Conservation (phyloP, 768 basidiomycete genomes). For the Scleroderma bovista region DNA sequence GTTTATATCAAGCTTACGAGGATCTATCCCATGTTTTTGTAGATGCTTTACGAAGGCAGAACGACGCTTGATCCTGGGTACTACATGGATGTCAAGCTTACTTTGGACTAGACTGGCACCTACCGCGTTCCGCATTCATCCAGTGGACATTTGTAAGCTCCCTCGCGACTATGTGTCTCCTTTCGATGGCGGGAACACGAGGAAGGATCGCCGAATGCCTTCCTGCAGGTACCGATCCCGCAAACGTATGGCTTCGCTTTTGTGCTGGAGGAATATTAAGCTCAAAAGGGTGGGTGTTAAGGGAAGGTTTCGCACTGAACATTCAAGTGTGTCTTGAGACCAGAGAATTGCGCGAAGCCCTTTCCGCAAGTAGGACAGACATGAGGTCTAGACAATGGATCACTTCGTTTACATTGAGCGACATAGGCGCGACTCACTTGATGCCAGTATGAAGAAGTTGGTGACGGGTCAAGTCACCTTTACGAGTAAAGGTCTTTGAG, state of each 20-base stretch:
- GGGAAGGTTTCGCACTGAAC: constrained; percentile 47
- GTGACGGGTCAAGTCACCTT: constrained; percentile 60
- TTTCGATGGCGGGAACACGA: constrained; percentile 60
- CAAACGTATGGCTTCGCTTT: constrained; percentile 49
- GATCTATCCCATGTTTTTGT: constrained; percentile 40
- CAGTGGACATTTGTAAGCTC: constrained; percentile 42
- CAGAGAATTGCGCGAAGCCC: constrained; percentile 53
- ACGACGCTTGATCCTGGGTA: constrained; percentile 55
- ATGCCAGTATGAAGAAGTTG: constrained; percentile 41
- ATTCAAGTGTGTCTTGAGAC: constrained; percentile 59
- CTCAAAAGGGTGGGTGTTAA: background rate
- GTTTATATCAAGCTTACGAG: constrained; percentile 12
- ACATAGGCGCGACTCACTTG: constrained; percentile 34
- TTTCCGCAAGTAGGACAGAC: constrained; percentile 48
- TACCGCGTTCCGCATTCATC: constrained; percentile 45
- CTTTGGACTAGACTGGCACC: background rate
- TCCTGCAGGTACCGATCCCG: constrained; percentile 38
- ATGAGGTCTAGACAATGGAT: constrained; percentile 39
- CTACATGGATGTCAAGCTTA: background rate
- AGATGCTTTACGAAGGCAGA: constrained; percentile 54
- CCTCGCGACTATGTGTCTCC: constrained; percentile 46
- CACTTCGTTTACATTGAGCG: background rate
- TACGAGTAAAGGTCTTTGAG: constrained; percentile 45
- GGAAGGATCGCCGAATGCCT: constrained; percentile 63
- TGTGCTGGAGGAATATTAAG: constrained; percentile 34